Evolutionary conservation across 495 filamentous ascomycete species (phyloP).

Genomic region (Xylaria bambusicola): DNA sequence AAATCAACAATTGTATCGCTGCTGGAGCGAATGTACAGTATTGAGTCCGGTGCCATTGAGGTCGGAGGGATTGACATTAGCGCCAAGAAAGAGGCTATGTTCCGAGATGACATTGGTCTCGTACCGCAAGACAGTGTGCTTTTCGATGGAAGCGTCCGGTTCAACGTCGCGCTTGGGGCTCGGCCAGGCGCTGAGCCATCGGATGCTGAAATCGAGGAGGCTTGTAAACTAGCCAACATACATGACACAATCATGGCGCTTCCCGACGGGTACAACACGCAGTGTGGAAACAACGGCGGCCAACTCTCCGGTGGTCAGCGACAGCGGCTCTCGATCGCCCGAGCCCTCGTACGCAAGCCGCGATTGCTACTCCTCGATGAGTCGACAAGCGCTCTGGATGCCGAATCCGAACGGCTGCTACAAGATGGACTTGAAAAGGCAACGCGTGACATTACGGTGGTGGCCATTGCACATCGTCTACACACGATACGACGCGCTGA

Average conservation of each 20-base stretch:
- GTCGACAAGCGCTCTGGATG: slow-evolving; percentile 79
- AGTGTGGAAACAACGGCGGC: slow-evolving; percentile 51
- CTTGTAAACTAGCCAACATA: slow-evolving; percentile 60
- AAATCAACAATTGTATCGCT: slow-evolving; percentile 64
- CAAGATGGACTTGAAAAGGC: slow-evolving; percentile 73
- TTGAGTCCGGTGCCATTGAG: slow-evolving; percentile 23
- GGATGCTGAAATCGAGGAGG: slow-evolving; percentile 54
- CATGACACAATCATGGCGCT: slow-evolving; percentile 58
- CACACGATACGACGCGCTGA: slow-evolving; percentile 76
- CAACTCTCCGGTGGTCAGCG: slow-evolving; percentile 60
- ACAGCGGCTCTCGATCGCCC: slow-evolving; percentile 75
- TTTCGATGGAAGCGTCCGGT: slow-evolving; percentile 56
- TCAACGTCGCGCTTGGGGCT: slow-evolving; percentile 57
- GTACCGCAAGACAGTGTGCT: slow-evolving; percentile 59
- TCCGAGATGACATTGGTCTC: slow-evolving; percentile 53
- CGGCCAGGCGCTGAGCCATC: slow-evolving; percentile 42
- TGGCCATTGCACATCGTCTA: slow-evolving; percentile 80
- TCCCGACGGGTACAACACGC: slow-evolving; percentile 65
- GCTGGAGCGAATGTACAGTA: slow-evolving; percentile 58
- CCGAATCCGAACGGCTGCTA: slow-evolving; percentile 66
- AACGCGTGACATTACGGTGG: slow-evolving; percentile 71
- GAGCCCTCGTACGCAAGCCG: slow-evolving; percentile 76
- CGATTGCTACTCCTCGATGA: slow-evolving; percentile 84
- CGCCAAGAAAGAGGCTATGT: slow-evolving; percentile 46
- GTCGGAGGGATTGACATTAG: slow-evolving; percentile 49